Evolutionary conservation across 192 early-diverging fungal genomes (phyloP), one percentile per base, ranked within the genome.

Genomic region (Borealophlyctis nickersoniae): DNA sequence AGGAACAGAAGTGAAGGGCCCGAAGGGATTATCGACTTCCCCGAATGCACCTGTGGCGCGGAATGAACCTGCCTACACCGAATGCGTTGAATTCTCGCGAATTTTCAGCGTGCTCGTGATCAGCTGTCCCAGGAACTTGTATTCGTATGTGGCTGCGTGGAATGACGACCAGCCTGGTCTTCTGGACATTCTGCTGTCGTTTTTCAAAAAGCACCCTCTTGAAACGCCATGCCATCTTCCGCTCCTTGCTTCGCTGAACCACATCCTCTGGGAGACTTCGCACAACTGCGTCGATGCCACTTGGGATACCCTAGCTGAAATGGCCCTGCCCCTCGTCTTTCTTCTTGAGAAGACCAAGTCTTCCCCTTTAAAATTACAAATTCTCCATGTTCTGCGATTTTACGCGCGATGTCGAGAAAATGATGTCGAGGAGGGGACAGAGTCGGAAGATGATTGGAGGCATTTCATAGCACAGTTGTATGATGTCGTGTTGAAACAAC

Each of bases 181-280:
- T 16, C 35, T 62, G 7, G 52, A 55, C 16, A 61, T 69, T 62
- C 45, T 69, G 27, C 39, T 13, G 19, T 13, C 39, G 39, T 69
- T 57, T 35, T 56, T 69, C n/a, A 5, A 9, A 30, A 5, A 11
- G 3, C 27, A 69, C 30, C 19, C 52, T 0, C 14, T 35, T 11
- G 67, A 69, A 30, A 54, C 59, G 2, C 36, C 33, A 19, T 69
- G 52, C 24, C 67, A 69, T 56, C 23, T 27, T 9, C 67, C 67
- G 13, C 34, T 69, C 30, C 31, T 69, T 14, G 19, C 52, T 7
- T 49, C 67, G 19, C 13, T 59, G 19, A 62, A 62, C 36, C 67
- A 69, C 30, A 30, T 69, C 11, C 32, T 69, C 5, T 69, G 49
- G 22, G 67, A 69, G 33, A 48, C 34, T 27, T 4, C 60, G 19